Base-by-base conservation (phyloP, 1,284 basidiomycete genomes). In the Ganoderma boninense region DNA sequence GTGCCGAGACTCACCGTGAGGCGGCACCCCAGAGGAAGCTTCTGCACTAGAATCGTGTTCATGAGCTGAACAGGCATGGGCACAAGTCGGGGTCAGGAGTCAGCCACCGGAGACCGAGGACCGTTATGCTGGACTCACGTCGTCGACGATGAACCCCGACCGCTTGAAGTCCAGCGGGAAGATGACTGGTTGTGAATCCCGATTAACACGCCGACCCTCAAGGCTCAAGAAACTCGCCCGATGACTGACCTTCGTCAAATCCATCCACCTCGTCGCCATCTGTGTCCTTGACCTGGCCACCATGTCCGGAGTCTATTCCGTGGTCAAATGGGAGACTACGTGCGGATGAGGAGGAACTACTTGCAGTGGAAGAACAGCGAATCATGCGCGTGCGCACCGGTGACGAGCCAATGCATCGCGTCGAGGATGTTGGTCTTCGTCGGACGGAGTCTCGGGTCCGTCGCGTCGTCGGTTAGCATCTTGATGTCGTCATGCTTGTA, bases 351-450 rank as follows among this genome's bases (percentile, higher is more conserved):
- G 32, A 2, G n/a, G 32, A n/a, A 35, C 18, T 4, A 56, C 89
- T 67, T 78, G 92, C 92, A 97, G 76, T 97, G 95, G 80, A 97
- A 93, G 81, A 97, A 95, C 13, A 97, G 82, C 1, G 95, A 92
- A 80, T 97, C 96, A 74, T 97, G 87, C 4, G 87, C 84, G 40
- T 85, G 83, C 1, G 96, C 95, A 70, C 86, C 90, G 35, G 84
- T 81, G 2, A 97, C 94, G n/a, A 97, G 88, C 96, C 96, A 97
- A 59, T 84, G 85, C 94, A 97, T 96, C 0, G 91, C 94, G 32
- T 87, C 85, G n/a, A 95, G 77, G 72, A 98, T 95, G 79, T 97
- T 97, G 70, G 82, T 82, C 67, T 87, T 84, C 0, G 95, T 97
- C 0, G 96, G 96, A 49, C 87, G 84, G 63, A 87, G 82, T 44